phyloP scores from a whole-genome alignment of 2,329 filamentous ascomycete species.

The Pseudogymnoascus sp. region DNA sequence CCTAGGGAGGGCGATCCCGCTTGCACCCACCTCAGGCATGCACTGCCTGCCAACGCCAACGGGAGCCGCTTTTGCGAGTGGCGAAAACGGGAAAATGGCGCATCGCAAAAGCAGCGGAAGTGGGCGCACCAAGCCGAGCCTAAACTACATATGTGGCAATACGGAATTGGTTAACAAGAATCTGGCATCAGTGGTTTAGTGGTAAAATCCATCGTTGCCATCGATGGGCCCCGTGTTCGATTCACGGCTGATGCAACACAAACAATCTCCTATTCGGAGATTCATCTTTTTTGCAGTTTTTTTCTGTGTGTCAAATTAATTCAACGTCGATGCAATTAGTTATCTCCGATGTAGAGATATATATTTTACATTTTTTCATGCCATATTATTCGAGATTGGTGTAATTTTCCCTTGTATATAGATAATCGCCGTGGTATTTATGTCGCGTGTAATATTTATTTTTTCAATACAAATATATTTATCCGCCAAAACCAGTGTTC shows the following conservation, averaged over 20 bases:
- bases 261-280: too few species aligned
- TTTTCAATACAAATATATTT: not conserved
- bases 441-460: not conserved
- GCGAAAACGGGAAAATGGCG: not conserved
- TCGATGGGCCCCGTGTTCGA: conserved; percentile 30
- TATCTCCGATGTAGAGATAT: too few species aligned
- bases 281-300: too few species aligned
- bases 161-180: not conserved
- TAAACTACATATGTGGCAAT: not conserved
- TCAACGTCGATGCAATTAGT: too few species aligned
- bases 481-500: too few species aligned
- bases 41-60: not conserved
- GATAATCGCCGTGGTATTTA: not conserved
- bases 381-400: too few species aligned
- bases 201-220: conserved; percentile 30
- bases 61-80: not conserved
- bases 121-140: not conserved
- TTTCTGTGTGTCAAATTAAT: too few species aligned
- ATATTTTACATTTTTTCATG: too few species aligned
- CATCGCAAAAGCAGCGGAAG: not conserved
- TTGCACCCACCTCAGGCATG: too few species aligned
- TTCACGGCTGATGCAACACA: conserved; percentile 19
- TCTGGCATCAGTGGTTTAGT: not conserved
- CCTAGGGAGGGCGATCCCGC: too few species aligned
- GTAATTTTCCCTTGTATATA: too few species aligned